phyloP scores from a whole-genome alignment of 2,329 filamentous ascomycete genomes.

The Scedosporium minutisporum region DNA sequence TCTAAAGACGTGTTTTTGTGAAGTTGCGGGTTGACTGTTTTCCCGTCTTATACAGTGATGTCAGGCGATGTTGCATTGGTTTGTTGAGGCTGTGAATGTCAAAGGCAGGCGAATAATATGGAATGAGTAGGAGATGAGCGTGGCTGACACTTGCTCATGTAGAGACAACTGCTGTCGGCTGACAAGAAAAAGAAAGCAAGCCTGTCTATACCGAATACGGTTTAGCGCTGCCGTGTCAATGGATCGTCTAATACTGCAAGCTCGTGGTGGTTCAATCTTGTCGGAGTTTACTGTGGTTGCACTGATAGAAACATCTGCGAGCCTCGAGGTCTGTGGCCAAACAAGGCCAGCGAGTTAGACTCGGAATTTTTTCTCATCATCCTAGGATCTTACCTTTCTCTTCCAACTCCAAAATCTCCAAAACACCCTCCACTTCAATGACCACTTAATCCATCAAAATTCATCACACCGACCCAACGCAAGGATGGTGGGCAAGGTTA shows the following conservation, averaged over 20 bases:
- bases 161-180: no score
- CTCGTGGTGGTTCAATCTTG: no score
- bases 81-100: not conserved
- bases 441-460: not conserved
- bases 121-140: not conserved
- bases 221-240: no score
- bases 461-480: not conserved
- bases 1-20: no score
- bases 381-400: not conserved
- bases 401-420: not conserved
- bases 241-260: no score
- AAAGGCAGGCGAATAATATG: not conserved
- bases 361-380: not conserved
- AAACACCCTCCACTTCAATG: not conserved
- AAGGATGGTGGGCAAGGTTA: constrained; percentile 55
- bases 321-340: not conserved
- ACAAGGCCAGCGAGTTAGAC: not conserved
- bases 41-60: not conserved
- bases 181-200: no score
- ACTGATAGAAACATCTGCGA: not conserved
- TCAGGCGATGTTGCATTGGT: not conserved
- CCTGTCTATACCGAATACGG: no score
- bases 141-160: no score
- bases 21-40: not conserved
- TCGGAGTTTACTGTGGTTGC: no score